Conservation (phyloP, 2,329 filamentous ascomycete species). For the Capronia americana region DNA sequence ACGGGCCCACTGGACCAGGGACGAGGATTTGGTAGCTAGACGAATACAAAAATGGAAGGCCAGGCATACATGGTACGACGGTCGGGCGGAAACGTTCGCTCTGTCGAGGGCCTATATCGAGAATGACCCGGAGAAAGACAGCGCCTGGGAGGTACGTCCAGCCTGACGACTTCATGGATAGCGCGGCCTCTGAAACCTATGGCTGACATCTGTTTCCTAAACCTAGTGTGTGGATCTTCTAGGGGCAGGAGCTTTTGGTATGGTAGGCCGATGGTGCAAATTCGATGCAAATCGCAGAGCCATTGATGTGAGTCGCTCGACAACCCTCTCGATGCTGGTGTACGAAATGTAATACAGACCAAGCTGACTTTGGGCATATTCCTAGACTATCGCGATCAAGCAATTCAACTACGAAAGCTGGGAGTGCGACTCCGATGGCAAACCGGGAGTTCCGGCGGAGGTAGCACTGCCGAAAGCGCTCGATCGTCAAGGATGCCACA, state of each 20-base stretch:
- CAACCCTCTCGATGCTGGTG: neutral
- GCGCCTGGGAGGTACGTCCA: conserved; percentile 25
- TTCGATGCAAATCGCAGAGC: conserved; percentile 21
- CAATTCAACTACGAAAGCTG: conserved; percentile 24
- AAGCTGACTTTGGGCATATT: neutral
- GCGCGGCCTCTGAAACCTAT: neutral
- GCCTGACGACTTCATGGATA: neutral
- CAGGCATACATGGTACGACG: conserved; percentile 20
- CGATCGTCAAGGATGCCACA: conserved; percentile 24
- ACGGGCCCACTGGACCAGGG: conserved; percentile 14
- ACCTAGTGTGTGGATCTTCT: conserved; percentile 29
- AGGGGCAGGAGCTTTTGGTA: conserved; percentile 28
- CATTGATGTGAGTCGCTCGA: conserved; percentile 23
- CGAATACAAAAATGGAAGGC: conserved; percentile 19
- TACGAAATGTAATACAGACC: neutral
- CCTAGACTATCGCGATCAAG: conserved; percentile 31
- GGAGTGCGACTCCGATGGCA: conserved; percentile 20
- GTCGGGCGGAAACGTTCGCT: conserved; percentile 11
- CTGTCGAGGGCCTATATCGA: conserved; percentile 22
- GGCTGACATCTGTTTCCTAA: neutral
- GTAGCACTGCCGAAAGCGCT: conserved; percentile 25
- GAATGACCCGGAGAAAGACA: conserved; percentile 8
- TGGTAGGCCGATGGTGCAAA: conserved; percentile 32
- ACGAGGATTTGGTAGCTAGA: conserved; percentile 1
- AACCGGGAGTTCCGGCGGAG: conserved; percentile 25